A percentile compares a stretch with the other conserved stretches of the same genome.
These are phyloP conservation scores for Piloderma croceum DNA, from an alignment of 768 basidiomycete species.

Conservation along the genomic window DNA sequence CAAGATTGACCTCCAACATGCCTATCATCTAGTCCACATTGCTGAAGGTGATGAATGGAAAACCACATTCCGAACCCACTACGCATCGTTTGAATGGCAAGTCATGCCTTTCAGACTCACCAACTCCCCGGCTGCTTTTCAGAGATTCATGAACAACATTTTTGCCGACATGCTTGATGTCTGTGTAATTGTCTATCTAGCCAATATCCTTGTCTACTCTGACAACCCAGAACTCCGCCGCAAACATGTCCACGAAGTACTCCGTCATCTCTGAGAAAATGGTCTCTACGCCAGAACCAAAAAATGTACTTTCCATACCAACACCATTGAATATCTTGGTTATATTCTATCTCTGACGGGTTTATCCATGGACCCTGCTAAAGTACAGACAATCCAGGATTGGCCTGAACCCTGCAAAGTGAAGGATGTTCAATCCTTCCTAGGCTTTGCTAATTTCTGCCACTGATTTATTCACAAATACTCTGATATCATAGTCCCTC, in stretches of 20 bases:
- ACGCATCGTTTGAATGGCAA: conserved; percentile 29
- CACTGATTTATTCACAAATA: conserved; percentile 27
- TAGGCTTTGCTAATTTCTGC: conserved; percentile 30
- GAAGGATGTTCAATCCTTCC: conserved; percentile 21
- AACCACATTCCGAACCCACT: conserved; percentile 32
- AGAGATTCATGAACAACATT: conserved; percentile 24
- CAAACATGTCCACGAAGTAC: conserved; percentile 10
- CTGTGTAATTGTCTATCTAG: conserved; percentile 34
- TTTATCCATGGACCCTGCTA: conserved; percentile 4
- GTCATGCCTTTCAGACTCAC: conserved; percentile 27
- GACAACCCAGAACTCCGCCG: conserved; percentile 17
- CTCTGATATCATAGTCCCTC: conserved; percentile 24
- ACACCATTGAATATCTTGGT: conserved; percentile 27
- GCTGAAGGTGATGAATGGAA: conserved; percentile 32
- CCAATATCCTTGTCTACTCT: conserved; percentile 38
- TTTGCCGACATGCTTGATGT: conserved; percentile 22
- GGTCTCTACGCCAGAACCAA: conserved; percentile 29
- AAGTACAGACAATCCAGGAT: conserved; percentile 1
- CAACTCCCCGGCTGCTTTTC: conserved; percentile 24
- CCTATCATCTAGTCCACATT: conserved; percentile 39
- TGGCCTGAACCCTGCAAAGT: conserved; percentile 1
- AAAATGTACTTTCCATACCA: conserved; percentile 30
- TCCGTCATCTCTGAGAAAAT: conserved; percentile 19
- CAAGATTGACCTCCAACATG: conserved; percentile 35
- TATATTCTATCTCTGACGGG: not conserved